These are phyloP conservation scores for Penicillium macrosclerotiorum DNA, from an alignment of 495 filamentous ascomycete species.

Conservation along the genomic window DNA sequence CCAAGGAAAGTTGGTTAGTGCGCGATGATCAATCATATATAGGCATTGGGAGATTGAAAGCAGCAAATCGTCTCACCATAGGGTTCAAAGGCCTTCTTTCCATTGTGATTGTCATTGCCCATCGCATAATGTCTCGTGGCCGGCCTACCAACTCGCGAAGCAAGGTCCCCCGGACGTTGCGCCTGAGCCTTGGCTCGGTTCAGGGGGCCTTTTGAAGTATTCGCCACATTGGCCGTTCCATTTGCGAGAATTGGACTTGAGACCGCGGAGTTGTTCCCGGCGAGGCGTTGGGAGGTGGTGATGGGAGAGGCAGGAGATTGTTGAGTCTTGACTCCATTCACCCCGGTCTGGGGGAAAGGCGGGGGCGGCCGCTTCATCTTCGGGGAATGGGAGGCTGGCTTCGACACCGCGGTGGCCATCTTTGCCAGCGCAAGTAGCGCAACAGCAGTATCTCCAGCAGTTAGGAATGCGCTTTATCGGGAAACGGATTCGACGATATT, in stretches of 20 bases:
- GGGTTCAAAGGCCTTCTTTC: slow-evolving; percentile 46
- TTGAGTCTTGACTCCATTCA: slow-evolving; percentile 63
- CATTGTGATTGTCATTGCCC: slow-evolving; percentile 35
- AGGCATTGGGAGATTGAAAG: slow-evolving; percentile 7
- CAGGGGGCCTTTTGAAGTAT: slow-evolving; percentile 40
- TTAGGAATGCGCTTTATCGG: slow-evolving; percentile 27
- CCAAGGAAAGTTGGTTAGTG: slow-evolving; percentile 1
- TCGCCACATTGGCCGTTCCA: slow-evolving; percentile 38
- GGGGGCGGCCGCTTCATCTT: slow-evolving; percentile 75
- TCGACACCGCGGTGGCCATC: slow-evolving; percentile 56
- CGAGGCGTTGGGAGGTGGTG: slow-evolving; percentile 60
- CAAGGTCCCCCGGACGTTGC: slow-evolving; percentile 43
- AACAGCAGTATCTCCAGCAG: slow-evolving; percentile 17
- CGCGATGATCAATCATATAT: neutral
- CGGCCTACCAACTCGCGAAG: slow-evolving; percentile 30
- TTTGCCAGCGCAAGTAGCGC: slow-evolving; percentile 20
- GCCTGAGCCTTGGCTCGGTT: slow-evolving; percentile 54
- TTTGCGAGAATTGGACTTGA: slow-evolving; percentile 42
- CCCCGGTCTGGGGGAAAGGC: slow-evolving; percentile 59
- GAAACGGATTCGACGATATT: slow-evolving; percentile 24
- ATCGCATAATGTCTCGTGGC: slow-evolving; percentile 29
- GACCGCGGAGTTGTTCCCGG: slow-evolving; percentile 41
- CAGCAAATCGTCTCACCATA: slow-evolving; percentile 38
- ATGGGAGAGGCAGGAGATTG: slow-evolving; percentile 66
- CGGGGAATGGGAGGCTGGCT: slow-evolving; percentile 54